phyloP scores from a whole-genome alignment of 2,329 filamentous ascomycete genomes.

The Torrubiellomyces zombiae region DNA sequence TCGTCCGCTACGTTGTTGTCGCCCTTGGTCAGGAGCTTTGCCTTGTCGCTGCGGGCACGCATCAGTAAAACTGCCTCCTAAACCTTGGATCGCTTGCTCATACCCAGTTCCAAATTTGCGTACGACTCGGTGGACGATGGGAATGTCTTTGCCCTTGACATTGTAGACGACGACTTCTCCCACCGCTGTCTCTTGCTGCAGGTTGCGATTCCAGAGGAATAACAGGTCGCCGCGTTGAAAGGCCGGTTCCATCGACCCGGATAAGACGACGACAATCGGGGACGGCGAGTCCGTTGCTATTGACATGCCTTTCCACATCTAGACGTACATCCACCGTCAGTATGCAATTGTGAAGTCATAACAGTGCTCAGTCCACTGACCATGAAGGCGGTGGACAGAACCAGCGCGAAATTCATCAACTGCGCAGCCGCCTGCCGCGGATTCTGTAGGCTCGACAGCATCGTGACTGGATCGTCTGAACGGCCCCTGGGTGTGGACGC shows the following conservation, averaged over 20 bases:
- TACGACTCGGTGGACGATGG: conserved; percentile 88
- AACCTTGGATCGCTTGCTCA: conserved; percentile 8
- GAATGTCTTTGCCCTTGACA: conserved; percentile 84
- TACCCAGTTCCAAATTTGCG: conserved; percentile 50
- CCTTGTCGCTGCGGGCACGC: conserved; percentile 24
- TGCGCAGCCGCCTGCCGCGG: conserved; percentile 69
- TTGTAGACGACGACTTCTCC: conserved; percentile 53
- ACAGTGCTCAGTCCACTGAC: conserved; percentile 19
- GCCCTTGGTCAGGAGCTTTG: conserved; percentile 84
- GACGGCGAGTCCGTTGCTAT: conserved; percentile 59
- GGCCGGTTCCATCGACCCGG: conserved; percentile 70
- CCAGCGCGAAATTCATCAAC: conserved; percentile 78
- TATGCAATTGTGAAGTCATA: neutral
- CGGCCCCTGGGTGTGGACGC: no score
- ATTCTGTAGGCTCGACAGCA: conserved; percentile 55
- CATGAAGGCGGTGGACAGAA: conserved; percentile 87
- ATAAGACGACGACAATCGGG: conserved; percentile 71
- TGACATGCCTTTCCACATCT: conserved; percentile 80
- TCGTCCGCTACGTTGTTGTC: conserved; percentile 94
- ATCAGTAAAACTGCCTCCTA: neutral
- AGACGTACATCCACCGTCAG: conserved; percentile 7
- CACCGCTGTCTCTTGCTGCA: conserved; percentile 36
- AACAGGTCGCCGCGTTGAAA: conserved; percentile 65
- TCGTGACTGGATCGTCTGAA: no score
- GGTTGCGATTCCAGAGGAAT: conserved; percentile 59